Percentiles rank a stretch among this genome's conserved stretches.
Conservation (phyloP, 2,329 filamentous ascomycete genomes). For the Metarhizium robertsii region DNA sequence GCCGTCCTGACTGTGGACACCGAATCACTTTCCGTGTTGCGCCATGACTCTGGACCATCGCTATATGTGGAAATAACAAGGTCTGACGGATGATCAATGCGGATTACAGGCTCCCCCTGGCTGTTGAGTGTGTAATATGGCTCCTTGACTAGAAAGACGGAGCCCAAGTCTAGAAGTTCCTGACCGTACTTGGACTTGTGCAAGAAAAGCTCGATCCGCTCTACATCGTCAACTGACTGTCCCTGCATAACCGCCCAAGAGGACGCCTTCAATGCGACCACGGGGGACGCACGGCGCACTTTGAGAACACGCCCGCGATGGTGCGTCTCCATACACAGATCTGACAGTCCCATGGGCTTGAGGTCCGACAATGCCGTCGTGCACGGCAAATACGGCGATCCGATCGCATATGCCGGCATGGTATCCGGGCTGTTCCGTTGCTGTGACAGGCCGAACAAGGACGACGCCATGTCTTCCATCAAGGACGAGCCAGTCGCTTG, state of each 20-base stretch:
- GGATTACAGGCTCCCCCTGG: conserved; percentile 29
- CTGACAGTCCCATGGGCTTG: conserved; percentile 13
- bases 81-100: conserved; percentile 25
- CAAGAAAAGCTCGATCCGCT: conserved; percentile 20
- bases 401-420: conserved; percentile 19
- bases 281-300: conserved; percentile 18
- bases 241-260: conserved; percentile 22
- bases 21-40: background rate
- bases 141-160: conserved; percentile 35
- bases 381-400: conserved; percentile 18
- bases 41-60: conserved; percentile 12
- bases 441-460: conserved; percentile 9
- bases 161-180: conserved; percentile 23
- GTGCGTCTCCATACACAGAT: conserved; percentile 20
- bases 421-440: conserved; percentile 11
- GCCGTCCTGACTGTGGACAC: conserved; percentile 6
- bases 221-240: conserved; percentile 16
- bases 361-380: conserved; percentile 11
- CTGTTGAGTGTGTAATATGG: conserved; percentile 36
- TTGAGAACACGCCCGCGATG: conserved; percentile 17
- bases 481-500: conserved; percentile 20
- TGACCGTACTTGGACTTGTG: conserved; percentile 23
- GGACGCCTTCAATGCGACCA: conserved; percentile 13
- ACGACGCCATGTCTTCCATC: conserved; percentile 22
- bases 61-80: conserved; percentile 11